These are phyloP conservation scores for Xylariaceae sp. DNA, from an alignment of 2,329 filamentous ascomycete genomes.

Conservation along the genomic window DNA sequence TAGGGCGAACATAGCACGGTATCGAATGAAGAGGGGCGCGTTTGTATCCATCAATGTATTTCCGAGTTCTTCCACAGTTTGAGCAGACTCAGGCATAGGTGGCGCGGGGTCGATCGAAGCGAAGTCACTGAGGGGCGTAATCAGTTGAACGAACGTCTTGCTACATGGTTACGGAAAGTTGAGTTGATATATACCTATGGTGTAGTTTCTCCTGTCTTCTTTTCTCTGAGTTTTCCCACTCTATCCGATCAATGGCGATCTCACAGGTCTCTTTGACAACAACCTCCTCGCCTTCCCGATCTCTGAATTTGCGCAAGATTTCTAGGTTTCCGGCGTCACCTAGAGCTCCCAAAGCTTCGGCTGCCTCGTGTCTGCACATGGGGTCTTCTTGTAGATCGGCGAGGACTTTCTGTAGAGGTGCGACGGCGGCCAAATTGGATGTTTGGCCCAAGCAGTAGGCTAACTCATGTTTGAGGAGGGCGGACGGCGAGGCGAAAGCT, in stretches of 20 bases:
- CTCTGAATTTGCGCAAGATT: slow-evolving; percentile 67
- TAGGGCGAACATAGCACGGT: slow-evolving; percentile 96
- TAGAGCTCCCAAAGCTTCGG: slow-evolving; percentile 87
- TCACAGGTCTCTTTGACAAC: slow-evolving; percentile 95
- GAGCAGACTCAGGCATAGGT: slow-evolving; percentile 68
- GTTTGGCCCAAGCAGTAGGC: slow-evolving; percentile 96
- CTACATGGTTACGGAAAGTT: too few species aligned
- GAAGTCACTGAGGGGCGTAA: slow-evolving; percentile 66
- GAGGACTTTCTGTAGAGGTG: slow-evolving; percentile 69
- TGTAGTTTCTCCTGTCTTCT: slow-evolving; percentile 72
- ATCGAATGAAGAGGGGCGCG: slow-evolving; percentile 82
- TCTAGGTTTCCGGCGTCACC: slow-evolving; percentile 71
- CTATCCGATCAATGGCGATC: slow-evolving; percentile 88
- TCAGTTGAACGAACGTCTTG: neutral
- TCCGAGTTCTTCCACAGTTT: slow-evolving; percentile 71
- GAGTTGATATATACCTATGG: slow-evolving; percentile 62
- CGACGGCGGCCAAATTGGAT: slow-evolving; percentile 68
- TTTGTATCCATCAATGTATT: slow-evolving; percentile 73
- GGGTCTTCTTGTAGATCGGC: slow-evolving; percentile 77
- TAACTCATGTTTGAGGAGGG: slow-evolving; percentile 90
- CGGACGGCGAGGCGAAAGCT: slow-evolving; percentile 78
- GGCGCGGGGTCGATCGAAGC: slow-evolving; percentile 93
- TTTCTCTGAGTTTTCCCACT: slow-evolving; percentile 81
- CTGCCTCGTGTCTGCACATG: slow-evolving; percentile 96
- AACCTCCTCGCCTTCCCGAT: slow-evolving; percentile 70